phyloP scores from a whole-genome alignment of 805 yeast genomes.

The Metschnikowia cerradonensis region DNA sequence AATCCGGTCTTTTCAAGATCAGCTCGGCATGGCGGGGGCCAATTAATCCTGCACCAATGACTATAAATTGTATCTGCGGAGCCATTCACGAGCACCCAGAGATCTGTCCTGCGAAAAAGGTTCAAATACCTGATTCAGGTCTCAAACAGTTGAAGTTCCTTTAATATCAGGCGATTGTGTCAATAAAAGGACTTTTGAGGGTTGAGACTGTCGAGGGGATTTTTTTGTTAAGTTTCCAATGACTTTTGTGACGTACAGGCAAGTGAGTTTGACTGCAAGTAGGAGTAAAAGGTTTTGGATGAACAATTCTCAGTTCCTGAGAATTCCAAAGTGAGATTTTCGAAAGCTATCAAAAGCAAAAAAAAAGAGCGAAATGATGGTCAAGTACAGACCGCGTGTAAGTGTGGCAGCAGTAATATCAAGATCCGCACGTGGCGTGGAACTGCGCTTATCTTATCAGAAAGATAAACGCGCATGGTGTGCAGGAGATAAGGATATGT shows the following conservation, averaged over 20 bases:
- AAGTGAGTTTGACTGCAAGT: too few relatives aligned
- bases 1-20: constrained; percentile 18
- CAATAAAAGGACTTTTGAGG: too few relatives aligned
- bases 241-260: too few relatives aligned
- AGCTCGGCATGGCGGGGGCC: constrained; percentile 28
- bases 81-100: constrained; percentile 3
- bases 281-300: not conserved
- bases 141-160: not conserved
- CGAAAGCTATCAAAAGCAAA: not conserved
- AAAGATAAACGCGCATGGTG: not conserved
- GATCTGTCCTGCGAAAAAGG: not conserved
- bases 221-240: too few relatives aligned
- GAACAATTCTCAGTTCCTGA: not conserved
- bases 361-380: not conserved
- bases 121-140: too few relatives aligned
- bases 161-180: not conserved
- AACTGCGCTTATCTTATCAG: constrained; percentile 1
- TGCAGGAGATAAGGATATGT: not conserved
- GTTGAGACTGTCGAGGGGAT: too few relatives aligned
- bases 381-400: not conserved
- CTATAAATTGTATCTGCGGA: constrained; percentile 9
- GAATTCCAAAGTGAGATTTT: not conserved
- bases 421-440: constrained; percentile 1
- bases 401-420: not conserved
- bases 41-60: constrained; percentile 27